Conservation (phyloP, 768 basidiomycete genomes). For the Podaxis sp. region DNA sequence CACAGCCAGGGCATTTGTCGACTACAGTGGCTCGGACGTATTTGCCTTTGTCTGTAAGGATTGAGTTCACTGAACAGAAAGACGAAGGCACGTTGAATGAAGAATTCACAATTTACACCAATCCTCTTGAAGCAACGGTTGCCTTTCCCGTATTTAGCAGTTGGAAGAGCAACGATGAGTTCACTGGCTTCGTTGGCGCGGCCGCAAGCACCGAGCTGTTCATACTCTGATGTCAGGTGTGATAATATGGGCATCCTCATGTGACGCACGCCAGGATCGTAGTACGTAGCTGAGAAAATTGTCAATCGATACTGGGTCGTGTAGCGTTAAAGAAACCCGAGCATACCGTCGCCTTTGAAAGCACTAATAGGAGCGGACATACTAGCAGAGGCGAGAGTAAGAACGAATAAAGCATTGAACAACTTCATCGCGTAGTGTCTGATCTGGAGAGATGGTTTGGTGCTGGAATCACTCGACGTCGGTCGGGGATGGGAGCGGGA, state of each 20-base stretch:
- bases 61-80: slow-evolving; percentile 34
- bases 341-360: slow-evolving; percentile 5
- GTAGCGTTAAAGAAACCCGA: background rate
- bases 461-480: background rate
- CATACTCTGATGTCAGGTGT: background rate
- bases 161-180: slow-evolving; percentile 53
- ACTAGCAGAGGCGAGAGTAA: background rate
- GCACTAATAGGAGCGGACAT: background rate
- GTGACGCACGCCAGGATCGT: slow-evolving; percentile 1
- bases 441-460: background rate
- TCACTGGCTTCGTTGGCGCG: slow-evolving; percentile 46
- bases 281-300: background rate
- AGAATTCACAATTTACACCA: slow-evolving; percentile 45
- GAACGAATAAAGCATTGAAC: background rate
- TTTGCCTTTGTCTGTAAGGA: slow-evolving; percentile 20
- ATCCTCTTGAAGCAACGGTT: slow-evolving; percentile 1
- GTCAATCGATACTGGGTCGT: background rate
- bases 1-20: slow-evolving; percentile 24
- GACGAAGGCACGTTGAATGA: background rate
- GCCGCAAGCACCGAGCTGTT: slow-evolving; percentile 54
- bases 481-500: background rate
- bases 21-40: slow-evolving; percentile 17
- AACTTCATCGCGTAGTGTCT: background rate
- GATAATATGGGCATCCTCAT: background rate
- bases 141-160: slow-evolving; percentile 42